Percentiles rank a stretch among this genome's conserved stretches.
phyloP scores from a whole-genome alignment of 2,329 filamentous ascomycete species.

The Nigrospora sphaerica region DNA sequence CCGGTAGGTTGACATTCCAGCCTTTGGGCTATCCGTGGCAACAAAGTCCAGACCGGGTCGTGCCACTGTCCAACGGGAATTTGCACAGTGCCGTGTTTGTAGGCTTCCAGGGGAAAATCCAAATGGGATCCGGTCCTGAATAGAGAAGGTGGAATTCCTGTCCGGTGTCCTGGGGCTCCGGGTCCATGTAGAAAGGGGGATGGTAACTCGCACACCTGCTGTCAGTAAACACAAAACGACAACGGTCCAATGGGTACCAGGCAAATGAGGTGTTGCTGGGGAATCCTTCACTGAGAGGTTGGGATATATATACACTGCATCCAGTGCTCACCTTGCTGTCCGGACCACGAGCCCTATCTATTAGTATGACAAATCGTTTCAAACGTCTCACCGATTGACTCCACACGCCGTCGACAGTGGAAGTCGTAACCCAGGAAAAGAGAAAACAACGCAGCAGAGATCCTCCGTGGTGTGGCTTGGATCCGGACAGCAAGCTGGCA shows the following conservation, averaged over 20 bases:
- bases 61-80: no score
- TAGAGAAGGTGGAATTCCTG: no score
- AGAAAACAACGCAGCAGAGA: slow-evolving; percentile 17
- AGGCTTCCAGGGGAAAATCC: no score
- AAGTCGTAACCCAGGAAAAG: slow-evolving; percentile 17
- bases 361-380: slow-evolving; percentile 22
- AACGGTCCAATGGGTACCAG: slow-evolving; percentile 6
- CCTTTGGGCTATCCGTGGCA: no score
- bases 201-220: background rate
- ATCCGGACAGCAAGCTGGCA: slow-evolving; percentile 33
- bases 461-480: slow-evolving; percentile 20
- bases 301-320: slow-evolving; percentile 45
- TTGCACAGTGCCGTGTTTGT: no score
- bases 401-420: slow-evolving; percentile 19
- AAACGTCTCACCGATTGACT: slow-evolving; percentile 19
- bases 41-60: no score
- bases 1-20: no score
- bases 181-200: no score
- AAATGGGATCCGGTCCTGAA: no score
- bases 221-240: slow-evolving; percentile 9
- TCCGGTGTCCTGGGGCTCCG: no score
- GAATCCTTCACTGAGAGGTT: slow-evolving; percentile 32
- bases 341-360: slow-evolving; percentile 32
- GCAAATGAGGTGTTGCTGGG: slow-evolving; percentile 13
- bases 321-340: slow-evolving; percentile 47